These are phyloP conservation scores for Geum urbanum DNA, from an alignment of 306 rosid species.

Conservation along the genomic window DNA sequence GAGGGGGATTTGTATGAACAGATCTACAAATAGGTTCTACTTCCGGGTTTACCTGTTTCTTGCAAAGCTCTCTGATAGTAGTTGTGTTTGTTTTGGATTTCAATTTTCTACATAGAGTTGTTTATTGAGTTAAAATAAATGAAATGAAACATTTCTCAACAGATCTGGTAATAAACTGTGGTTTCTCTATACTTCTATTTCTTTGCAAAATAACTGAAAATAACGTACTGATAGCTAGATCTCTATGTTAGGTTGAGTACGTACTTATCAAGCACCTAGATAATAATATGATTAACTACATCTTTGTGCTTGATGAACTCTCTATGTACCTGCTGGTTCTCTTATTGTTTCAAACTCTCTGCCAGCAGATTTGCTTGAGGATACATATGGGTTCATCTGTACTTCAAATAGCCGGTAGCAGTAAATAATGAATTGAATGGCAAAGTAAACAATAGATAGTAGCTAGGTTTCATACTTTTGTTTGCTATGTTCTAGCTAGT, in stretches of 20 bases:
- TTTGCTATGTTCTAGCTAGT: background rate
- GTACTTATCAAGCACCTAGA: background rate
- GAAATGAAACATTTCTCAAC: constrained; percentile 40
- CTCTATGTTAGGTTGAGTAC: background rate
- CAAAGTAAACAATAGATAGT: background rate
- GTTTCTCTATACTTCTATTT: constrained; percentile 36
- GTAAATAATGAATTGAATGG: background rate
- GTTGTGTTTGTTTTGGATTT: constrained; percentile 3
- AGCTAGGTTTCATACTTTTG: no score
- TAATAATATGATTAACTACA: constrained; percentile 5
- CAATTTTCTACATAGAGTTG: no score
- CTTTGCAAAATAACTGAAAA: constrained; percentile 44
- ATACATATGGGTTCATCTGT: background rate
- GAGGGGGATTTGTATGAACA: constrained; percentile 33
- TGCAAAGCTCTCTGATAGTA: constrained; percentile 12
- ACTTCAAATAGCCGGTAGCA: background rate
- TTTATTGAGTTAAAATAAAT: constrained; percentile 13
- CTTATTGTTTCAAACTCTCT: constrained; percentile 5
- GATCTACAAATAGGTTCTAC: constrained; percentile 61
- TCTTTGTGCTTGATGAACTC: background rate
- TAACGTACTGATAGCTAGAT: constrained; percentile 13
- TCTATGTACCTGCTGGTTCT: background rate
- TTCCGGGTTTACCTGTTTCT: background rate
- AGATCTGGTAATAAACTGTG: constrained; percentile 46
- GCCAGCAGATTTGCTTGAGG: background rate